Base-by-base conservation (phyloP, 208 protist species). In the Acanthamoeba sp. region DNA sequence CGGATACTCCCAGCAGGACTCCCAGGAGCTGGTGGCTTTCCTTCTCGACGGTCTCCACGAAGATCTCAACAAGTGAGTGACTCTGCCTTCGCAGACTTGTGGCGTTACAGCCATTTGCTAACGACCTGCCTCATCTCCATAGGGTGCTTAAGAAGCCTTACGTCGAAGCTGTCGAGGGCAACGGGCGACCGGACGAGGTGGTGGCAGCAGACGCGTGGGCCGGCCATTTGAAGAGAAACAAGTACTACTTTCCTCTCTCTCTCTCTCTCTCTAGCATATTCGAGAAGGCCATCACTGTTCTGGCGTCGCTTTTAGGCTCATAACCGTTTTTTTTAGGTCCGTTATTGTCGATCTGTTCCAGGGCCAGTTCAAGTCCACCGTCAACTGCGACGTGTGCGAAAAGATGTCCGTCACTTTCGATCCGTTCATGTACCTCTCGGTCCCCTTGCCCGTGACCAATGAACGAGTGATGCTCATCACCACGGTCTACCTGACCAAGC, bases 161-260 rank as follows among this genome's bases (percentile, higher is more conserved):
- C 95, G 73, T 95, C 27, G 69, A 93, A 82, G 98, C 64, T 88
- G 95, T 22, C 97, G 98, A 95, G 95, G 94, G 36, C 76, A 50
- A 90, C 14, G 73, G 97, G 18, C 96, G 87, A 34, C 97, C 87
- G 34, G 96, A 99, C 94, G 82, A 95, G 6, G 96, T 97, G 42
- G 96, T 99, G 16, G 98, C 98, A 20, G 84, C 95, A n/a, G 93
- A 96, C n/a, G 98, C 97, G 52, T 98, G 98, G 97, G 82, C 92
- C 14, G 94, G 98, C 40, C 98, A 99, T 89, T 95, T 91, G 42
- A 76, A 97, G 59, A 84, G 95, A 62, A 99, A 99, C 87, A 95
- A 96, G 22, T 66, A 32, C 9, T 20, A 59, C 52, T 59, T 10
- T 59, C 52, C 52, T 20, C 20, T 59, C 52, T 20, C 52, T 59